Base-by-base conservation (phyloP, 202 grass and related monocot genomes). In the Saccharum hybrid region DNA sequence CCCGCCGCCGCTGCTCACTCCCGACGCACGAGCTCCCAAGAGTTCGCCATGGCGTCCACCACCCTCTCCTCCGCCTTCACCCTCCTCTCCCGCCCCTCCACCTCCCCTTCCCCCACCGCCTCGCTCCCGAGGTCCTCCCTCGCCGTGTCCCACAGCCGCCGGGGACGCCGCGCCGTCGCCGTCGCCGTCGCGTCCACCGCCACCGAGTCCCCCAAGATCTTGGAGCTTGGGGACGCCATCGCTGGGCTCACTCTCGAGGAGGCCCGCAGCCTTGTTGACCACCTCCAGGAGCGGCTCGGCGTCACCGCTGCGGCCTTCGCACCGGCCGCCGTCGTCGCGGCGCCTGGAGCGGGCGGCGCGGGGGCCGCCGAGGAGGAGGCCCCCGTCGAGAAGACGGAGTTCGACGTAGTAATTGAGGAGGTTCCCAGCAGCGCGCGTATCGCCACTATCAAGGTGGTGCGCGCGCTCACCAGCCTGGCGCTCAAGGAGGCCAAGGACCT, bases 401-500 rank as follows among this genome's bases (percentile, higher is more conserved):
- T 96, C 34, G 93, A 89, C 49, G 93, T 96, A 3, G 79, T 90
- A 46, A 96, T 96, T 64, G 90, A 93, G 5, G 93, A 96, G 59
- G 93, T 96, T 3, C 93, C 93, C 45, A 96, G 88, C 86, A 96
- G 79, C 76, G 79, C 73, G 22, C 89, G 91, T 71, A 96, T 96
- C 65, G 81, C 86, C 26, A 85, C 90, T 59, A 96, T 96, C 90
- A 96, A 96, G 91, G 78, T 93, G 69, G 85, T 96, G 56, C 89
- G 94, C 82, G 86, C 94, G 38, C 86, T 96, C 78, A 96, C 94
- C 34, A 96, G 46, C 79, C 75, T 96, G 18, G 91, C 94, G n/a
- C 84, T 96, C 3, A 96, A 96, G 83, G 94, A 96, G 62, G 94
- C 91, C 22, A 96, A 96, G 82, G 94, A 93, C 80, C 91, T 96